Conservation (phyloP, 148 eudicot species). For the Rhododendron ovatum region DNA sequence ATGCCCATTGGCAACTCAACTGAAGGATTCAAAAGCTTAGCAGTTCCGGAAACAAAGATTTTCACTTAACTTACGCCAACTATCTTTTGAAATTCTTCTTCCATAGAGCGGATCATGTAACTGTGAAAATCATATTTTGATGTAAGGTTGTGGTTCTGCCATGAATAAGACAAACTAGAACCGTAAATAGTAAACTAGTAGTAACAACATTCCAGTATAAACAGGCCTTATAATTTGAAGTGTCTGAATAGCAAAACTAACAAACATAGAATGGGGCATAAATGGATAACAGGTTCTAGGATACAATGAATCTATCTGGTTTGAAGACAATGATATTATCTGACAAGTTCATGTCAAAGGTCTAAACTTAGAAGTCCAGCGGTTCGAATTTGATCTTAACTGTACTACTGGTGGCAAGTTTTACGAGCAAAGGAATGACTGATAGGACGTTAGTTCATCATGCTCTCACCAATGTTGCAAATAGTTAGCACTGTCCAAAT, state of each 20-base stretch:
- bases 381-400: not conserved
- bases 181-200: conserved; percentile 3
- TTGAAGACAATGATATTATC: not conserved
- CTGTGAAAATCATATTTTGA: conserved; percentile 96
- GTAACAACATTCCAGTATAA: not conserved
- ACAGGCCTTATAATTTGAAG: not conserved
- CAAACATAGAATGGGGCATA: not conserved
- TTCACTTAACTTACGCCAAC: conserved; percentile 84
- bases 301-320: not conserved
- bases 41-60: conserved; percentile 9
- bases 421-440: not conserved
- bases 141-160: conserved; percentile 95
- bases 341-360: not conserved
- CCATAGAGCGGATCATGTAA: conserved; percentile 99
- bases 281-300: not conserved
- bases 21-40: not conserved
- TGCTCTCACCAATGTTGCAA: not conserved
- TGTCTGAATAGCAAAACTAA: not conserved
- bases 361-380: not conserved
- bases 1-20: not conserved
- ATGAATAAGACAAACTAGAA: conserved; percentile 28
- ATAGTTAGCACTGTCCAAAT: not conserved
- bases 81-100: conserved; percentile 95
- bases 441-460: not conserved
- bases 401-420: not conserved